A percentile compares a stretch with the other conserved stretches of the same genome.
phyloP scores from a whole-genome alignment of 352 stramenopile genomes.

The Phytophthora vignae region DNA sequence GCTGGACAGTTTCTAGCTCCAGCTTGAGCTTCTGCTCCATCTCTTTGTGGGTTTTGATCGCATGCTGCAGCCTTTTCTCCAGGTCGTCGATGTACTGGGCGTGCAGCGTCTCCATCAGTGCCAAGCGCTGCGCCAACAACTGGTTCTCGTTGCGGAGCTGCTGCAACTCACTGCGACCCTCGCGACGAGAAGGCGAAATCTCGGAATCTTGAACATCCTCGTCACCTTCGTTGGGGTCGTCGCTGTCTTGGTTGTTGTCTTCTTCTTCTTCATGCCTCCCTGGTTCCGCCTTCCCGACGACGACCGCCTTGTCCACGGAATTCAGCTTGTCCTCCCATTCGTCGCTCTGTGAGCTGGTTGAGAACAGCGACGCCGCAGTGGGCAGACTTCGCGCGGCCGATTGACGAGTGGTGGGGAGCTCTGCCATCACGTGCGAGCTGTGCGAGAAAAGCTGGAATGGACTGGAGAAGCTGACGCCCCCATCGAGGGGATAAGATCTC shows the following conservation, averaged over 20 bases:
- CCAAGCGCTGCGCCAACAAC: conserved; percentile 8
- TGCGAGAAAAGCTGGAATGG: conserved; percentile 16
- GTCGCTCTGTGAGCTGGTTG: background rate
- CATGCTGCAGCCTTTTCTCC: conserved; percentile 28
- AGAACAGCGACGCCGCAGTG: conserved; percentile 7
- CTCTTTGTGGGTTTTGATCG: conserved; percentile 19
- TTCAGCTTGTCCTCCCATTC: conserved; percentile 19
- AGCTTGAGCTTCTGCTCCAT: conserved; percentile 23
- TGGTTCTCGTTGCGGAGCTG: conserved; percentile 21
- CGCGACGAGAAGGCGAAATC: background rate
- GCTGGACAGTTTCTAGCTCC: conserved; percentile 22
- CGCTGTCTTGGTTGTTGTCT: conserved; percentile 32
- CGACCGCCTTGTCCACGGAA: background rate
- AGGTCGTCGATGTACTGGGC: conserved; percentile 20
- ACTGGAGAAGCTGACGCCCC: background rate
- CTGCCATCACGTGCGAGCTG: conserved; percentile 9
- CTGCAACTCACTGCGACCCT: conserved; percentile 12
- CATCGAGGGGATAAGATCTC: conserved; percentile 30
- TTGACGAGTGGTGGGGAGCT: background rate
- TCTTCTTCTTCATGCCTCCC: background rate
- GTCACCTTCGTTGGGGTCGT: conserved; percentile 8
- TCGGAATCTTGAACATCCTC: background rate
- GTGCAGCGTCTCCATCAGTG: conserved; percentile 20
- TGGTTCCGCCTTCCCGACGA: conserved; percentile 1
- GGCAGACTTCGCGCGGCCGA: background rate